These are phyloP conservation scores for Piper betle DNA, from an alignment of 164 flowering plant genomes.

Conservation along the genomic window DNA sequence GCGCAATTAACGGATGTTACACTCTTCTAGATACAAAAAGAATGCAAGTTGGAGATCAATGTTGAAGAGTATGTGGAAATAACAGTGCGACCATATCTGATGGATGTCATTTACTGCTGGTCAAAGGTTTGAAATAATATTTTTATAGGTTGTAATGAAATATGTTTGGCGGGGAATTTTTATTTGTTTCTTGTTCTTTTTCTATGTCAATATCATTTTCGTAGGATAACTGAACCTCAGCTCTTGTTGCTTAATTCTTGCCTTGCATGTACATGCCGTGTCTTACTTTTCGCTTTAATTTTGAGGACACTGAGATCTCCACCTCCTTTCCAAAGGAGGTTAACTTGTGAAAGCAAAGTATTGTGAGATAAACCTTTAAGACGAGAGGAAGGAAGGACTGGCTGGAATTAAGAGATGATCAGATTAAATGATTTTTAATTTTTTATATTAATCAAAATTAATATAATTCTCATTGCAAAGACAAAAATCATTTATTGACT, in stretches of 20 bases:
- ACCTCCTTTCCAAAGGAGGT: too few species aligned
- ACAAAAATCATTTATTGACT: too few species aligned
- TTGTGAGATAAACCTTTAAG: too few species aligned
- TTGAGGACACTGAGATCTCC: too few species aligned
- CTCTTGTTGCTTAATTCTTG: neutral
- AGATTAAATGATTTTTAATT: too few species aligned
- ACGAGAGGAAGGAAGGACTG: too few species aligned
- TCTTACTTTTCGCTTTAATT: too few species aligned
- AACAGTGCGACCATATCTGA: constrained; percentile 75
- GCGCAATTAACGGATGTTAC: neutral
- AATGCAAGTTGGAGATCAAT: constrained; percentile 87
- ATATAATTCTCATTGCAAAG: too few species aligned
- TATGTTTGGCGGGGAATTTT: neutral
- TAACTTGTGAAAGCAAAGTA: too few species aligned
- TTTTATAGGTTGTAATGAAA: neutral
- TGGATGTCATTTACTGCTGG: constrained; percentile 99
- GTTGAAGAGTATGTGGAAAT: constrained; percentile 96
- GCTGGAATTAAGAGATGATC: too few species aligned
- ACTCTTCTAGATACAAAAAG: constrained; percentile 71
- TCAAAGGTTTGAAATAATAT: constrained; percentile 51
- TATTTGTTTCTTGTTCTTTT: neutral
- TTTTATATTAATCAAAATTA: too few species aligned
- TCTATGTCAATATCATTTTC: neutral
- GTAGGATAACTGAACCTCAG: neutral
- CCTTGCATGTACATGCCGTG: too few species aligned